Base-by-base conservation (phyloP, 2,329 filamentous ascomycete genomes). In the Penicillium sp. region DNA sequence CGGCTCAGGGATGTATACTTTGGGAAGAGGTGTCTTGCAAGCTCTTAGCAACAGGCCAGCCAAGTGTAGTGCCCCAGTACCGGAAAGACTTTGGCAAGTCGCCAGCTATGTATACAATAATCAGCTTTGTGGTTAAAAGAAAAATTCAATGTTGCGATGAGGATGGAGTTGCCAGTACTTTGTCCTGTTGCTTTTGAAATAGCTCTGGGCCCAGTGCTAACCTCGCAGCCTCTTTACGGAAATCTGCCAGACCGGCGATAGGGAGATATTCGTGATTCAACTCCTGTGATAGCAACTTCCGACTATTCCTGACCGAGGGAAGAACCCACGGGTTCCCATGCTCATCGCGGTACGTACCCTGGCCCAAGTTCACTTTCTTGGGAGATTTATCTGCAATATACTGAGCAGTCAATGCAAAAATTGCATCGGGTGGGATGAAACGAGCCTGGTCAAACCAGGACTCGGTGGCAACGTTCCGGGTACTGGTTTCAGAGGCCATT, bases 211-310 rank as follows among this genome's bases (percentile, higher is more conserved):
- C 92, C 33, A 97, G 82, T 54, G 95, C 89, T 63, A 97, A 82
- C 79, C 92, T 90, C 68, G 91, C 89, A 23, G 92, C 91, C 72
- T 91, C 92, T 68, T 85, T 82, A 48, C 91, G 94, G 78, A 97
- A 94, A 60, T 86, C 81, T 51, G 85, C 76, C 52, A 96, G 82
- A 68, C 94, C 93, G 59, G 91, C 87, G 74, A 97, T 97, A 53
- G 93, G 93, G 51, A 94, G 89, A 79, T 97, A 97, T 82, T 97
- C 93, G 81, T 97, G 93, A 78, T 97, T 93, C 66, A 94, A 82
- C 49, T 91, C 84, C 68, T 91, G 89, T 64, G 60, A 25, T 2
- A 69, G 34, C 3, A 46, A 38, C 13, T 63, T 50, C 2, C 65
- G 62, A 5, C 60, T 60, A 10, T 60, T 54, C 0, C 62, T 62